phyloP scores from a whole-genome alignment of 306 rosid species.

The Mimosa pudica region DNA sequence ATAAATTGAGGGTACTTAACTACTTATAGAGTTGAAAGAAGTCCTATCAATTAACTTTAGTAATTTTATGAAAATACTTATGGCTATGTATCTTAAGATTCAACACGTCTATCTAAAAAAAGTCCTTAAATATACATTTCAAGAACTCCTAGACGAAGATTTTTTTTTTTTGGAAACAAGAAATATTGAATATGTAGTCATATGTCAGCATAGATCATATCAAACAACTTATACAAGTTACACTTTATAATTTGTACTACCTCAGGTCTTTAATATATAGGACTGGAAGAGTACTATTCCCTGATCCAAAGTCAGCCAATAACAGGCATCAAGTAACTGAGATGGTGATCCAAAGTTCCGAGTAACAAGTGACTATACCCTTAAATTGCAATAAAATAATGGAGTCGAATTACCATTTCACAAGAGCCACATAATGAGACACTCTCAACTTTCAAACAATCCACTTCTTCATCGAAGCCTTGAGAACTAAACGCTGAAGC shows the following conservation, averaged over 20 bases:
- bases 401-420: not conserved
- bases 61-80: no score
- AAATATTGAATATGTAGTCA: not conserved
- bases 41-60: no score
- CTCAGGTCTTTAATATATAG: no score
- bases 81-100: no score
- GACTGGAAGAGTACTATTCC: no score
- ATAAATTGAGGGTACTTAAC: no score
- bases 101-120: no score
- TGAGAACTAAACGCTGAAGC: slow-evolving; percentile 12
- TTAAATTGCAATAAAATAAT: slow-evolving; percentile 13
- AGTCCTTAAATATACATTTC: not conserved
- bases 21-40: no score
- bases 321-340: not conserved
- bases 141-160: not conserved
- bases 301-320: no score
- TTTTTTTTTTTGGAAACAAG: not conserved
- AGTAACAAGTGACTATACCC: slow-evolving; percentile 19
- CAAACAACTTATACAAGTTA: not conserved
- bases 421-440: slow-evolving; percentile 24
- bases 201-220: slow-evolving; percentile 3
- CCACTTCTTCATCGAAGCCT: not conserved
- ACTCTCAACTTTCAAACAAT: not conserved
- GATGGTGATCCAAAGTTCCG: slow-evolving; percentile 20
- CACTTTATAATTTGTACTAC: slow-evolving; percentile 4